Evolutionary conservation across 108 stramenopile genomes (phyloP), one percentile per base, ranked within the genome.

Genomic region (Stephanodiscus minutulus): DNA sequence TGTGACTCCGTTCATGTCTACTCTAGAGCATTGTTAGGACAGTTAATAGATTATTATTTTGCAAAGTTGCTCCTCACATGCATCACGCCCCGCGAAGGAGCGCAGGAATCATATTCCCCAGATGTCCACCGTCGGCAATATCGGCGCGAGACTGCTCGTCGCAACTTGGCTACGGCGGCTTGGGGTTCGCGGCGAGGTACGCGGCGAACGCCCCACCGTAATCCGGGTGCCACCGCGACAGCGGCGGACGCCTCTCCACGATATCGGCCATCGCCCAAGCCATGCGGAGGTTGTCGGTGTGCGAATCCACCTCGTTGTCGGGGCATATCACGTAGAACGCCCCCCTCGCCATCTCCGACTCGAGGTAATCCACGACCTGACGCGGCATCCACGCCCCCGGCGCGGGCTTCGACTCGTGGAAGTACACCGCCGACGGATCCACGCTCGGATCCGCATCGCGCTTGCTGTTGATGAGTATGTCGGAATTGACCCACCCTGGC

Each of bases 401-500:
- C 8, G 81, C 81, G 8, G 85, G 85, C 59, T 83, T 86, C 56
- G 64, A 72, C 61, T 86, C 85, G 50, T 86, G 82, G 52, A 83
- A 86, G 20, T 74, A 78, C 0, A 80, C 80, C 5, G 61, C 21
- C 43, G 65, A 33, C 25, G 49, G 24, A 82, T 80, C 76, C 65
- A 25, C 76, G 75, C 11, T 73, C 65, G 22, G 24, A 55, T 15
- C 82, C 25, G 74, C 71, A 36, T 54, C 55, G 35, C 71, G 61
- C 20, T 61, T 36, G 2, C 57, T 33, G 37, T 87, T 87, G 52
- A 84, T 70, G 62, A 75, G 25, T 41, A 87, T 87, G 48, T 69
- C 72, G 1, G 86, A 79, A 59, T 87, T 87, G 60, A 87, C 86
- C 86, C 86, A 87, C 25, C 86, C 86, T 7, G 86, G 86, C 37